Percentiles rank a stretch among this genome's conserved stretches.
These are phyloP conservation scores for Oldenlandia corymbosa DNA, from an alignment of 257 asterid species.

Conservation along the genomic window DNA sequence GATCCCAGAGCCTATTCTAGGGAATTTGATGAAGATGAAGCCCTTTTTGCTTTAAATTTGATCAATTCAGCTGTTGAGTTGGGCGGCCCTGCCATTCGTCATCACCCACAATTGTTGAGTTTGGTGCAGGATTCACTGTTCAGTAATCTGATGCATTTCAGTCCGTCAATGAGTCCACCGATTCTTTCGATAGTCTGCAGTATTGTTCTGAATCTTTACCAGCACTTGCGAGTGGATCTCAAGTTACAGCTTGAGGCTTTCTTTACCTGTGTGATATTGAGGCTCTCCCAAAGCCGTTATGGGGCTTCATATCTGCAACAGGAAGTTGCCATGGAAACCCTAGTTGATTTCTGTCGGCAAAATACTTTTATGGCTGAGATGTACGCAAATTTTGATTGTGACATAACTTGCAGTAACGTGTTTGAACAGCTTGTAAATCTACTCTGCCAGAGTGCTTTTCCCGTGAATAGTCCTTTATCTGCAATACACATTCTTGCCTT, in stretches of 20 bases:
- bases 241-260: constrained; percentile 89
- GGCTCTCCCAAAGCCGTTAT: constrained; percentile 64
- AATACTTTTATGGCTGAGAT: constrained; percentile 67
- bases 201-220: constrained; percentile 88
- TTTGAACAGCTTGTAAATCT: constrained; percentile 77
- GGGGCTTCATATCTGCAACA: constrained; percentile 90
- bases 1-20: constrained; percentile 68
- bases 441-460: constrained; percentile 84
- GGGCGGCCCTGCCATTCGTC: constrained; percentile 68
- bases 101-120: constrained; percentile 66
- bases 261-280: constrained; percentile 68
- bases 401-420: constrained; percentile 71
- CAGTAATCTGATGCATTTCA: constrained; percentile 80
- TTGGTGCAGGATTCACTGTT: constrained; percentile 86
- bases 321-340: constrained; percentile 97
- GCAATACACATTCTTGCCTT: constrained; percentile 79
- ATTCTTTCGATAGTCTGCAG: constrained; percentile 90
- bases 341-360: constrained; percentile 93
- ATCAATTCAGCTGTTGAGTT: constrained; percentile 82
- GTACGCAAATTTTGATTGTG: constrained; percentile 89
- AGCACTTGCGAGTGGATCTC: constrained; percentile 66
- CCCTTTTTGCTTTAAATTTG: constrained; percentile 85
- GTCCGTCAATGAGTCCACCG: constrained; percentile 84
- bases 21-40: constrained; percentile 91
- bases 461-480: constrained; percentile 81